Evolutionary conservation across 495 filamentous ascomycete genomes (phyloP).

Genomic region (Niebla homalea): DNA sequence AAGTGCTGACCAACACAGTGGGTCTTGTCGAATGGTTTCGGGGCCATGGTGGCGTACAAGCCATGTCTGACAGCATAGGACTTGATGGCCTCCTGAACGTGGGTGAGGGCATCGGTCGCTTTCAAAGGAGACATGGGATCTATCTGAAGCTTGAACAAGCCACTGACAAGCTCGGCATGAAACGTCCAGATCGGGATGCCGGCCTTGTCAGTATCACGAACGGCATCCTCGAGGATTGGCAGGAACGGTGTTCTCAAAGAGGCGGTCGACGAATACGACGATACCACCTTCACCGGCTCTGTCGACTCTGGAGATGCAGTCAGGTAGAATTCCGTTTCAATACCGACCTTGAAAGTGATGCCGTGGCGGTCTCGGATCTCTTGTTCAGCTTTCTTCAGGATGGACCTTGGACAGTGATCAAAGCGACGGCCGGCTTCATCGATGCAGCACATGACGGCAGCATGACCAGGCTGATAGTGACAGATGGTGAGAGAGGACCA

Average conservation of each 20-base stretch:
- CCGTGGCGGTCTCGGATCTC: constrained; percentile 7
- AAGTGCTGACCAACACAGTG: constrained; percentile 51
- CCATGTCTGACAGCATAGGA: constrained; percentile 42
- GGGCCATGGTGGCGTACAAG: constrained; percentile 50
- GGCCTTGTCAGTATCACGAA: constrained; percentile 31
- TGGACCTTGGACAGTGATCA: background rate
- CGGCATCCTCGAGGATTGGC: constrained; percentile 40
- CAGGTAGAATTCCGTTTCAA: constrained; percentile 62
- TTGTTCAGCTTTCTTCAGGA: constrained; percentile 5
- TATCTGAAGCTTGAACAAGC: constrained; percentile 59
- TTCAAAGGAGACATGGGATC: constrained; percentile 42
- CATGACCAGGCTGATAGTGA: constrained; percentile 4
- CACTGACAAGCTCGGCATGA: constrained; percentile 48
- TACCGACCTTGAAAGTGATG: constrained; percentile 44
- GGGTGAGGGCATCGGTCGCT: constrained; percentile 51
- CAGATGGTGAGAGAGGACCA: constrained; percentile 4
- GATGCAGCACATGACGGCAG: constrained; percentile 8
- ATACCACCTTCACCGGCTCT: background rate
- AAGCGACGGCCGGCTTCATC: background rate
- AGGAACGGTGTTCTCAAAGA: constrained; percentile 39
- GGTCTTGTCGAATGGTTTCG: constrained; percentile 43
- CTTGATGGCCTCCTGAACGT: constrained; percentile 47
- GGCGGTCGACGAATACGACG: constrained; percentile 23
- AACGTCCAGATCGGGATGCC: constrained; percentile 48
- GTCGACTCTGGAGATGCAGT: constrained; percentile 16